Base-by-base conservation (phyloP, 1,139 yeast genomes). In the Taiozyma sp. region DNA sequence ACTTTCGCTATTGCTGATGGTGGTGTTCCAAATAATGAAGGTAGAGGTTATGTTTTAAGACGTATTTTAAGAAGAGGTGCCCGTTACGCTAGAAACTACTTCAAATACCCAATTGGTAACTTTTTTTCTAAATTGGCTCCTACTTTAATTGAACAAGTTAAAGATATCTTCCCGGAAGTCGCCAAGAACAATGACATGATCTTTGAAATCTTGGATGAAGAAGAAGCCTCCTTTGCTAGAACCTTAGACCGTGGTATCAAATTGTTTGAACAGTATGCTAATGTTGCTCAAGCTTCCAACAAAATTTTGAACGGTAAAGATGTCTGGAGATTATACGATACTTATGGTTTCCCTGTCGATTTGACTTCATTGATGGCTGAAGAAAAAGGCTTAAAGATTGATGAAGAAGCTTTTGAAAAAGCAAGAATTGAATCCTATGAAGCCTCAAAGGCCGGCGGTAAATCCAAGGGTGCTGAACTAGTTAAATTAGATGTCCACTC, bases 281-380 rank as follows among this genome's bases (percentile, higher is more conserved):
- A 80, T 46, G 80, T 82, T 63, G 96, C 98, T 50, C 76, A 86
- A 52, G 81, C 84, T 65, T 80, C 85, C 34, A 81, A 79, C 56
- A 91, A 85, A 69, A 80, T 86, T 42, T 78, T 93, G 56, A 81
- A 88, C 47, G 99, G 99, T 67, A 85, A 81, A 64, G 97, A 93
- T 66, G 99, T 93, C 42, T 93, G 99, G 99, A 83, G 99, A 72
- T 77, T 93, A 63, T 95, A 95, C 63, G 99, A 93, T 64, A 95
- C 99, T n/a, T 93, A 91, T 66, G 99, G 99, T 51, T 93, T 93
- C 87, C 99, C 99, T 43, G 97, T 90, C 50, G 99, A 93, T 72
- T 81, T 93, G 68, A 95, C 99, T 42, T 83, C 96, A 68, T 80
- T 93, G 67, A 95, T 93, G 99, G 99, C 99, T 44, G 98, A 91